Evolutionary conservation across 139 green algal genomes (phyloP).

Genomic region (Tetradesmus obliquus): DNA sequence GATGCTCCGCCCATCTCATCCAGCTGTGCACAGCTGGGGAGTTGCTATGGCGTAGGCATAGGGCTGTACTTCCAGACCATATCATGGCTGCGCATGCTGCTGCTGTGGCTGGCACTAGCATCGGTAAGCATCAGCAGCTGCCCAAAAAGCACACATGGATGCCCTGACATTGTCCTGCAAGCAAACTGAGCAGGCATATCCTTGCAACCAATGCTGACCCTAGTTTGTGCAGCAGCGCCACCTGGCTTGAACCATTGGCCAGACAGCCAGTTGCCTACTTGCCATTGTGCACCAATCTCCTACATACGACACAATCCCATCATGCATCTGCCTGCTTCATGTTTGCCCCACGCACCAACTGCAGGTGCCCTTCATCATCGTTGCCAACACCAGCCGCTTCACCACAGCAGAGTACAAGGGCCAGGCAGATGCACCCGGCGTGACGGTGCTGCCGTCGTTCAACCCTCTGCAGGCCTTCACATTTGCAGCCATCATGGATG

Average conservation of each 20-base stretch:
- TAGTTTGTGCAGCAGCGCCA: background rate
- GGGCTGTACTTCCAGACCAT: constrained; percentile 55
- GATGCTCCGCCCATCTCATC: constrained; percentile 15
- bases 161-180: background rate
- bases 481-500: constrained; percentile 55
- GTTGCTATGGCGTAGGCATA: constrained; percentile 39
- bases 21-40: constrained; percentile 1
- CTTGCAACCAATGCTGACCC: background rate
- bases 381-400: constrained; percentile 49
- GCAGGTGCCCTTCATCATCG: constrained; percentile 42
- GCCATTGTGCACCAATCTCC: background rate
- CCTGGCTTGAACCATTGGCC: background rate
- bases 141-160: background rate
- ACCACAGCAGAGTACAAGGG: constrained; percentile 45
- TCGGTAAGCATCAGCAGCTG: constrained; percentile 9
- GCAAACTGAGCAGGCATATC: background rate
- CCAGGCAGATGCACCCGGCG: background rate
- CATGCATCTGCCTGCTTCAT: background rate
- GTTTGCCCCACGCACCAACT: background rate
- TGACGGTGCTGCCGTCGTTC: constrained; percentile 18
- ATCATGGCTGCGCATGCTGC: constrained; percentile 44
- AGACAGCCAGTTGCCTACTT: background rate
- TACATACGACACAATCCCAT: background rate
- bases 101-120: constrained; percentile 41
- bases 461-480: constrained; percentile 45